These are phyloP conservation scores for Pueraria montana DNA, from an alignment of 306 rosid species.

Conservation along the genomic window DNA sequence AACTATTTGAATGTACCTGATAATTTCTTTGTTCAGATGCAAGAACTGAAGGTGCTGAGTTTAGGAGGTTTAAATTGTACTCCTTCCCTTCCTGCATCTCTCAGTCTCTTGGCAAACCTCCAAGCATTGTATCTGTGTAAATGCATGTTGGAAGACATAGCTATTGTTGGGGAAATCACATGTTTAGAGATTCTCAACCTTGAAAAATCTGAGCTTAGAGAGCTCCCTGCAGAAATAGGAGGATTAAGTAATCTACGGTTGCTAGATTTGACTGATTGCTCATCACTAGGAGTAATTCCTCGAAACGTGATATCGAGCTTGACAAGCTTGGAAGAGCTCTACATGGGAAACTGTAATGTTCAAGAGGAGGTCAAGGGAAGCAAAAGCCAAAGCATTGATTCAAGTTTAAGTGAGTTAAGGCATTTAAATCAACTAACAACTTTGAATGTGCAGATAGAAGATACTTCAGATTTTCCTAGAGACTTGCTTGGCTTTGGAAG, in stretches of 20 bases:
- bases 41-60: conserved; percentile 51
- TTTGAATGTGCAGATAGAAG: conserved; percentile 42
- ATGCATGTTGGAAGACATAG: conserved; percentile 52
- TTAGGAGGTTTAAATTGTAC: conserved; percentile 45
- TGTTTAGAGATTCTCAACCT: conserved; percentile 53
- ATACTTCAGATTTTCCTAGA: conserved; percentile 44
- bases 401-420: conserved; percentile 50
- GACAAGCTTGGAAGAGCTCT: conserved; percentile 53
- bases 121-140: conserved; percentile 46
- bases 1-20: conserved; percentile 49
- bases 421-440: conserved; percentile 42
- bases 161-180: conserved; percentile 44
- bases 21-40: conserved; percentile 48
- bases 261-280: conserved; percentile 54
- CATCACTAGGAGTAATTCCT: conserved; percentile 40
- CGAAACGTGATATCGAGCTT: conserved; percentile 40
- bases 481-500: conserved; percentile 41
- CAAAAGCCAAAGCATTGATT: conserved; percentile 6
- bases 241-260: conserved; percentile 36
- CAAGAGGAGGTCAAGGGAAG: conserved; percentile 48
- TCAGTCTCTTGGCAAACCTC: conserved; percentile 46
- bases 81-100: conserved; percentile 44
- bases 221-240: conserved; percentile 49
- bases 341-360: conserved; percentile 44
- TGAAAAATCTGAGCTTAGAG: conserved; percentile 41